Percentiles rank a stretch among this genome's conserved stretches.
Evolutionary conservation across 257 asterid genomes (phyloP).

Genomic region (Oldenlandia corymbosa): DNA sequence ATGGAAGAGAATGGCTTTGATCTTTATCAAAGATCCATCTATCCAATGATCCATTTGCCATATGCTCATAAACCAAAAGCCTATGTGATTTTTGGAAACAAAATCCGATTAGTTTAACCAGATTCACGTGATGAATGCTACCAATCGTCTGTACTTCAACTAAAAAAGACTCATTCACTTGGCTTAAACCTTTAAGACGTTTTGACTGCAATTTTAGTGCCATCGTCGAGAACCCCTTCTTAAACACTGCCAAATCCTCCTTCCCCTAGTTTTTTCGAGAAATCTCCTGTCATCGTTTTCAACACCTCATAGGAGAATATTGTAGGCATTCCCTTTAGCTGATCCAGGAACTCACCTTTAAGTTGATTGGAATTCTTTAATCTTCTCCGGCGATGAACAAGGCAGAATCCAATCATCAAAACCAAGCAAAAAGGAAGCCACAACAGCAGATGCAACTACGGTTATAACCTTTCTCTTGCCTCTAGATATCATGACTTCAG

Average conservation of each 20-base stretch:
- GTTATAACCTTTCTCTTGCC: no score
- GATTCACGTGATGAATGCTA: slow-evolving; percentile 24
- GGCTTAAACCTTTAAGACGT: slow-evolving; percentile 9
- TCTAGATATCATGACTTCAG: no score
- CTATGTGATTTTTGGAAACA: slow-evolving; percentile 20
- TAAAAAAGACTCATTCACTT: slow-evolving; percentile 13
- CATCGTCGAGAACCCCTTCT: slow-evolving; percentile 14
- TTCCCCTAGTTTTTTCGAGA: slow-evolving; percentile 14
- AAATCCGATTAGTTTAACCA: slow-evolving; percentile 26
- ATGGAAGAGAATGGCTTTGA: slow-evolving; percentile 4
- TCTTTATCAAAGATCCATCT: slow-evolving; percentile 18
- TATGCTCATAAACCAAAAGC: slow-evolving; percentile 20
- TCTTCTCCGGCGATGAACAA: no score
- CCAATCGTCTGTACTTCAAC: slow-evolving; percentile 27
- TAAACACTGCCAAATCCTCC: slow-evolving; percentile 22
- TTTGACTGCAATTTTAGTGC: slow-evolving; percentile 26
- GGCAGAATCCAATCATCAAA: no score
- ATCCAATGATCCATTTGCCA: slow-evolving; percentile 29
- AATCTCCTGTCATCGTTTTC: slow-evolving; percentile 12
- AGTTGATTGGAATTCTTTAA: background rate
- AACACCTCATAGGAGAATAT: slow-evolving; percentile 21
- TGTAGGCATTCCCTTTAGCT: slow-evolving; percentile 16
- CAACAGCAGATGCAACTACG: no score
- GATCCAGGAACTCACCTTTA: slow-evolving; percentile 12
- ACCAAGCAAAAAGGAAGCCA: no score